These are phyloP conservation scores for Dipteronia dyeriana DNA, from an alignment of 345 rosid species.

Conservation along the genomic window DNA sequence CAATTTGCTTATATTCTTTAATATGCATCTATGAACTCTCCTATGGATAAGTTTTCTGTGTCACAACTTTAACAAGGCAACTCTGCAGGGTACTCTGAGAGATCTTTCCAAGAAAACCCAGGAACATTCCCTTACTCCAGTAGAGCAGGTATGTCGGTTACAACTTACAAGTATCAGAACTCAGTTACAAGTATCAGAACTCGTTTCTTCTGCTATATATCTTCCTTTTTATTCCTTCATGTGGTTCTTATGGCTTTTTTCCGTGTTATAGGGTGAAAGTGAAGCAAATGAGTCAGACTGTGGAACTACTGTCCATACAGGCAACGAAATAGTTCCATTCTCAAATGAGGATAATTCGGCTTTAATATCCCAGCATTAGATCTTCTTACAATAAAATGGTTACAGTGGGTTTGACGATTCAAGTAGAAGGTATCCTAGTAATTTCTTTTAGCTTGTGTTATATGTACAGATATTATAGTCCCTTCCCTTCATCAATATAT, in stretches of 20 bases:
- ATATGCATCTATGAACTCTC: too few relatives aligned
- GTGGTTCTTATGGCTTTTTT: neutral
- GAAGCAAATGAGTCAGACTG: conserved; percentile 49
- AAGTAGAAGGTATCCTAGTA: conserved; percentile 29
- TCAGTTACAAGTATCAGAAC: neutral
- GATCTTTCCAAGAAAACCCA: conserved; percentile 62
- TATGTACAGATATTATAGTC: conserved; percentile 53
- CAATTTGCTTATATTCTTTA: neutral
- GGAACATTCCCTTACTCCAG: conserved; percentile 47
- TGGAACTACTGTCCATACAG: conserved; percentile 39
- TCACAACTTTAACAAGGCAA: conserved; percentile 14
- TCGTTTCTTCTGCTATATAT: neutral
- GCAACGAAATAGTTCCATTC: conserved; percentile 41
- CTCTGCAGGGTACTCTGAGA: conserved; percentile 62
- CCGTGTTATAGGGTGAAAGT: conserved; percentile 44
- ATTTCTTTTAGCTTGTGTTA: conserved; percentile 24
- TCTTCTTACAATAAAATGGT: neutral
- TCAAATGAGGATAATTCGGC: conserved; percentile 47
- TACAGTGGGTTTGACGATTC: conserved; percentile 12
- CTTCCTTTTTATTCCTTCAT: neutral
- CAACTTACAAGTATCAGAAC: neutral
- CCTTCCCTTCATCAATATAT: conserved; percentile 35
- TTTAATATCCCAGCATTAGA: conserved; percentile 38
- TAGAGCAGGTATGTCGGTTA: conserved; percentile 44
- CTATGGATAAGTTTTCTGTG: neutral